These are phyloP conservation scores for Alternaria hordeiaustralica DNA, from an alignment of 2,329 filamentous ascomycete species.

Conservation along the genomic window DNA sequence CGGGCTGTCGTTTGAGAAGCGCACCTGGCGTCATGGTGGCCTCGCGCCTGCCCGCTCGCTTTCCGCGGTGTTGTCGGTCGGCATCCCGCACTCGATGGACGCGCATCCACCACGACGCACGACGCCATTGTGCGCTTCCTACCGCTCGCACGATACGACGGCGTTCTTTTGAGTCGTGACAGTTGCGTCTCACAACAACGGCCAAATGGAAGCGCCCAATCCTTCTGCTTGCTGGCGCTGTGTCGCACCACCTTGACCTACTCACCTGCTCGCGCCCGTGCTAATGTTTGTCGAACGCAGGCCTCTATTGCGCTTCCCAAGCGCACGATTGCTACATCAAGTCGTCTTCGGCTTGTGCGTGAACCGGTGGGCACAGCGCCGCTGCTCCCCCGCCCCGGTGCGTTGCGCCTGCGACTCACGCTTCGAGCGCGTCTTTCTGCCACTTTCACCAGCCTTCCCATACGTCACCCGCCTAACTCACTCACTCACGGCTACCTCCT, in stretches of 20 bases:
- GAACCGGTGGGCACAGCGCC: slow-evolving; percentile 35
- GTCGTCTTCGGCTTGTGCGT: slow-evolving; percentile 26
- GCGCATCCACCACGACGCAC: slow-evolving; percentile 38
- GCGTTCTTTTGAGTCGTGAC: slow-evolving; percentile 43
- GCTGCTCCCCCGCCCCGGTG: slow-evolving; percentile 20
- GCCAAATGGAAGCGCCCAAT: slow-evolving; percentile 38
- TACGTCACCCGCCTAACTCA: slow-evolving; percentile 7
- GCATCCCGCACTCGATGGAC: slow-evolving; percentile 28
- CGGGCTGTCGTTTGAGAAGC: slow-evolving; percentile 8
- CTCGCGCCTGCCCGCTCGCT: slow-evolving; percentile 16
- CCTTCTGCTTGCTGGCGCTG: slow-evolving; percentile 25
- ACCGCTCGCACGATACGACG: slow-evolving; percentile 33
- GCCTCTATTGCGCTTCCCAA: slow-evolving; percentile 28
- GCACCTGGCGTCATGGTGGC: slow-evolving; percentile 25
- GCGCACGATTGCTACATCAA: slow-evolving; percentile 37
- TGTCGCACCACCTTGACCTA: slow-evolving; percentile 36
- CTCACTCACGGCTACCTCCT: background rate
- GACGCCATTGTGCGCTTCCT: slow-evolving; percentile 36
- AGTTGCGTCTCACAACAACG: slow-evolving; percentile 46
- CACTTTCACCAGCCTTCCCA: slow-evolving; percentile 18
- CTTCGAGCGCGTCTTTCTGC: slow-evolving; percentile 27
- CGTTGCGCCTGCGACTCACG: slow-evolving; percentile 34
- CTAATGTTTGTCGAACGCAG: slow-evolving; percentile 47
- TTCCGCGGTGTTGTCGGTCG: slow-evolving; percentile 25
- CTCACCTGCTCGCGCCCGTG: slow-evolving; percentile 37